Conservation (phyloP, 2,329 filamentous ascomycete genomes). For the Dactylellina parvicollis region DNA sequence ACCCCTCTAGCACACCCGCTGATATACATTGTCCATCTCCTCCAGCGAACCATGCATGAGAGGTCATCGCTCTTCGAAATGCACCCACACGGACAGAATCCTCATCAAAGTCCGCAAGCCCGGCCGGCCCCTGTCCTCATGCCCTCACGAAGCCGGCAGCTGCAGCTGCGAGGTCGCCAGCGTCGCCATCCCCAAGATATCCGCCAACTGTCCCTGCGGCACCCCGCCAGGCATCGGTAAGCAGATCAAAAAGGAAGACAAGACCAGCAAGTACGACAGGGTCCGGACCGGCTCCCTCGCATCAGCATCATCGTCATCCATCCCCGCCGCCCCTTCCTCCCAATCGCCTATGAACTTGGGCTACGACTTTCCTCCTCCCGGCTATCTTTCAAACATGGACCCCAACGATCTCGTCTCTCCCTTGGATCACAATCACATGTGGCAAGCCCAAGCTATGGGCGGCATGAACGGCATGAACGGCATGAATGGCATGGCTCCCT, state of each 20-base stretch:
- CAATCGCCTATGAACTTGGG: slow-evolving; percentile 5
- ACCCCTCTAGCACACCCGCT: neutral
- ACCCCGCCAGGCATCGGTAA: slow-evolving; percentile 12
- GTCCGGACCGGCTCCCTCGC: slow-evolving; percentile 6
- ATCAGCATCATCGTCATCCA: too few species aligned
- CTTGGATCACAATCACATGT: slow-evolving; percentile 21
- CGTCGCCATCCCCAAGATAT: slow-evolving; percentile 56
- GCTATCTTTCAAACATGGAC: slow-evolving; percentile 24
- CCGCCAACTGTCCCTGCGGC: slow-evolving; percentile 31
- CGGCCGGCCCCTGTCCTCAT: slow-evolving; percentile 64
- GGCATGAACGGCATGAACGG: neutral
- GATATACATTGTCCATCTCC: neutral
- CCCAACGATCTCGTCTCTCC: slow-evolving; percentile 3
- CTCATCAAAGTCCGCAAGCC: slow-evolving; percentile 66
- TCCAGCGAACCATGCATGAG: slow-evolving; percentile 65
- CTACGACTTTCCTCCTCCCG: slow-evolving; percentile 14
- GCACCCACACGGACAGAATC: slow-evolving; percentile 64
- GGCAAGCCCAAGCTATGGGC: slow-evolving; percentile 8
- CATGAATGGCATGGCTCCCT: slow-evolving; percentile 11
- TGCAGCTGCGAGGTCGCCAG: slow-evolving; percentile 57
- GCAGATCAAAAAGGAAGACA: slow-evolving; percentile 37
- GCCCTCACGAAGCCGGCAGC: slow-evolving; percentile 60
- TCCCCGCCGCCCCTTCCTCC: slow-evolving; percentile 1
- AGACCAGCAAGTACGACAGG: slow-evolving; percentile 18
- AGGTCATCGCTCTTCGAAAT: slow-evolving; percentile 65